phyloP scores from a whole-genome alignment of 2,329 filamentous ascomycete genomes.

The Ascochyta viciae-villosae region DNA sequence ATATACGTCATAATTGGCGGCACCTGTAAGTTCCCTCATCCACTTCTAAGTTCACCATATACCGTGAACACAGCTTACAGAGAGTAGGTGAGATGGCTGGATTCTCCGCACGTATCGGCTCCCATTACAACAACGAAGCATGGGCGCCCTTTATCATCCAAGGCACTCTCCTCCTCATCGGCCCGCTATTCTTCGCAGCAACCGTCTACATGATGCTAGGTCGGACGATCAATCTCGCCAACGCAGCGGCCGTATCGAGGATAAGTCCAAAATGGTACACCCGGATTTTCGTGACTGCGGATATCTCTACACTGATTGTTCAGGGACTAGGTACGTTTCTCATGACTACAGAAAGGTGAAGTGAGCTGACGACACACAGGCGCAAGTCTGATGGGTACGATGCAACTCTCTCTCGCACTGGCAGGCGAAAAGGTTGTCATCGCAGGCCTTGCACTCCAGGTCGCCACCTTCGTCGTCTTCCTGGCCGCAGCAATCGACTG shows the following conservation, averaged over 20 bases:
- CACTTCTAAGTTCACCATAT: background rate
- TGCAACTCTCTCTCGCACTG: conserved; percentile 40
- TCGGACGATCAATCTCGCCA: conserved; percentile 45
- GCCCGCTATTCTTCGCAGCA: conserved; percentile 56
- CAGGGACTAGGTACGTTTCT: conserved; percentile 38
- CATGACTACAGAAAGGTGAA: too few species aligned
- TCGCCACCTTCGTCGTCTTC: conserved; percentile 43
- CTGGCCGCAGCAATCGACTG: conserved; percentile 40
- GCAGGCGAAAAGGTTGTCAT: conserved; percentile 46
- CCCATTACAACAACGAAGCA: conserved; percentile 44
- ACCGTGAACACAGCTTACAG: too few species aligned
- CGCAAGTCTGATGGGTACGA: conserved; percentile 43
- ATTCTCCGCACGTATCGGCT: conserved; percentile 50
- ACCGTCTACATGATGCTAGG: conserved; percentile 57
- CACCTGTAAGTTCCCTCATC: conserved; percentile 26
- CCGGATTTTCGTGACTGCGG: conserved; percentile 37
- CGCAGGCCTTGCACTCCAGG: conserved; percentile 43
- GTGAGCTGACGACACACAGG: conserved; percentile 23
- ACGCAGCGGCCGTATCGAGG: conserved; percentile 34
- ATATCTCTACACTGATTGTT: conserved; percentile 38
- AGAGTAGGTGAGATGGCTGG: conserved; percentile 50
- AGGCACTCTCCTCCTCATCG: conserved; percentile 52
- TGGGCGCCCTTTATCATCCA: conserved; percentile 53
- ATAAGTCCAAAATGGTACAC: conserved; percentile 41
- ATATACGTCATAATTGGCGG: conserved; percentile 39